phyloP scores from a whole-genome alignment of 2,329 filamentous ascomycete species.

The Talaromyces sp. region DNA sequence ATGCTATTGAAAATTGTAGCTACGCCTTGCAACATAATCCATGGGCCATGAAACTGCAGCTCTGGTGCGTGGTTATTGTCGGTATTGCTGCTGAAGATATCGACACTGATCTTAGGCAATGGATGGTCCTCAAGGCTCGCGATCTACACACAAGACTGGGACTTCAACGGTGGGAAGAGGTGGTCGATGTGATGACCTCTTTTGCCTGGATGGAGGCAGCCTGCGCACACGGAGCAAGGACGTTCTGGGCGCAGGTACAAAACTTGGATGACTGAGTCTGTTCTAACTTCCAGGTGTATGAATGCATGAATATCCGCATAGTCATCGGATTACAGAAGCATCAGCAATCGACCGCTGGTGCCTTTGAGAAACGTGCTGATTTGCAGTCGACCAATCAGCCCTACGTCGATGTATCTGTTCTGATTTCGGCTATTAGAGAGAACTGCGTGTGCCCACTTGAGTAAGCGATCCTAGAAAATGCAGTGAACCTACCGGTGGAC shows the following conservation, averaged over 20 bases:
- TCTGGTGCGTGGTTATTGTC: constrained; percentile 14
- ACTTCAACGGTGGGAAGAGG: constrained; percentile 7
- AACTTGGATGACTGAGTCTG: neutral
- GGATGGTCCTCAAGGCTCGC: constrained; percentile 10
- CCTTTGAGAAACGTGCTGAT: neutral
- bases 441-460: neutral
- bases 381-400: neutral
- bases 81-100: constrained; percentile 16
- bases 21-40: neutral
- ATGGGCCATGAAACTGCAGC: constrained; percentile 7
- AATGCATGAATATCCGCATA: neutral
- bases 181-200: constrained; percentile 9
- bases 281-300: neutral
- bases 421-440: neutral
- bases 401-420: too few relatives aligned
- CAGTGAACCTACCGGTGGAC: too few relatives aligned
- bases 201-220: constrained; percentile 16
- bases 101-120: constrained; percentile 3
- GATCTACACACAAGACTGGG: constrained; percentile 4
- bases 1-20: neutral
- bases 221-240: constrained; percentile 8
- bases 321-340: neutral
- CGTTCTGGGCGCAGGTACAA: constrained; percentile 11
- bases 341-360: neutral
- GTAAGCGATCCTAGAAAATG: too few relatives aligned